phyloP scores from a whole-genome alignment of 371 early-diverging fungal species.

The Circinella umbellata region DNA sequence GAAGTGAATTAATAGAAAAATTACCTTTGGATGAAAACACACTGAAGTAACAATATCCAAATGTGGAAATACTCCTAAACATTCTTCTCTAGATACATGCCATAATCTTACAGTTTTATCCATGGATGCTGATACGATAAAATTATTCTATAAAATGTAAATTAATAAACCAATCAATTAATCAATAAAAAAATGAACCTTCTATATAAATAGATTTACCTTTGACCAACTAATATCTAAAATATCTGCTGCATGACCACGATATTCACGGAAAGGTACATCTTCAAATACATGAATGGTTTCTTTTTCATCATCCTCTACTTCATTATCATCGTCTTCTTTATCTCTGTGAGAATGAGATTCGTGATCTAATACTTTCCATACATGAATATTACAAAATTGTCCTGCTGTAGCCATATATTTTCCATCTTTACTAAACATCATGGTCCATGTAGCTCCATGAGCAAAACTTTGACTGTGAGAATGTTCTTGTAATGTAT shows the following conservation, averaged over 20 bases:
- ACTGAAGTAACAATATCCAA: constrained; percentile 80
- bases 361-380: constrained; percentile 56
- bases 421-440: constrained; percentile 78
- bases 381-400: constrained; percentile 71
- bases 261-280: constrained; percentile 67
- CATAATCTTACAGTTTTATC: constrained; percentile 86
- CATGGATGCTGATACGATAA: constrained; percentile 79
- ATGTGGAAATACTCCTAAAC: constrained; percentile 81
- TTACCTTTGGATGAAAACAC: constrained; percentile 78
- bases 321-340: constrained; percentile 21
- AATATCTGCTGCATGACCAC: constrained; percentile 74
- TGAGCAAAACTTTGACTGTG: neutral
- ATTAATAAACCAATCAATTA: no score
- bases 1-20: no score
- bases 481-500: constrained; percentile 4
- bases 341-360: neutral
- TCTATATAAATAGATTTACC: constrained; percentile 20
- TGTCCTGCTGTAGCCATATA: constrained; percentile 83
- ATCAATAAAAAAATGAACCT: neutral
- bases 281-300: constrained; percentile 65
- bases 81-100: constrained; percentile 77
- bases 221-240: constrained; percentile 86
- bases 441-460: constrained; percentile 58
- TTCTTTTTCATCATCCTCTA: constrained; percentile 26
- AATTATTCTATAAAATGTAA: constrained; percentile 70